Evolutionary conservation across 495 filamentous ascomycete species (phyloP), one percentile per base, ranked within the genome.

Genomic region (Penicillium cinerascens): DNA sequence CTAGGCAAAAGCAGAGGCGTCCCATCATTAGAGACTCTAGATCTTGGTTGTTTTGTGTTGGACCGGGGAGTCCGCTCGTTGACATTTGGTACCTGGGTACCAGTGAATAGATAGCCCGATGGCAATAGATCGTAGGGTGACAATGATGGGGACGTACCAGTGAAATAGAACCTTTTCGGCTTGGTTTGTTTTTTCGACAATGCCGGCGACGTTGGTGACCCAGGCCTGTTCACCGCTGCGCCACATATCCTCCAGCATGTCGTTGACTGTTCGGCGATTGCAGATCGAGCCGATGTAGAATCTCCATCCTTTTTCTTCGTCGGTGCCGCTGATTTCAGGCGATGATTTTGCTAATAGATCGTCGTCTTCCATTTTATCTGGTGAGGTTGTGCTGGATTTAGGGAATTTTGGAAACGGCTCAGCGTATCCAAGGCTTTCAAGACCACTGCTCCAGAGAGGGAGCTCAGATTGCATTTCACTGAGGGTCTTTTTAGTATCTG

Each of bases 381-480:
- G 47, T 16, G 60, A 10, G 49, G 43, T 17, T 39, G 40, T 33
- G 45, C 10, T 37, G 15, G 36, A 37, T 44, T 58, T 54, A 15
- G 54, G 42, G 40, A 52, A 52, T 17, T 40, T 60, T 20, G 63
- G 63, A 25, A 65, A 63, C 8, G 51, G 56, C 8, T 60, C 49
- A 9, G 56, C 55, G 17, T 60, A 61, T 15, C 60, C 56, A 3
- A 65, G 26, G 21, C 44, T 58, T 45, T 65, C 56, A 18, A 65
- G 60, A 4, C 63, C 54, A 40, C 54, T 63, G 29, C 56, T 58
- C 60, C 63, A 65, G n/a, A 65, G 49, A 47, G 63, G 63, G 13
- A 65, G 56, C 17, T 63, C 63, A 23, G 54, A 47, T 20, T 65
- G 63, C 52, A 57, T 63, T 44, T 65, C 63, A 47, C 63, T 64